phyloP scores from a whole-genome alignment of 164 flowering plant species.

The Stephania cephalantha region DNA sequence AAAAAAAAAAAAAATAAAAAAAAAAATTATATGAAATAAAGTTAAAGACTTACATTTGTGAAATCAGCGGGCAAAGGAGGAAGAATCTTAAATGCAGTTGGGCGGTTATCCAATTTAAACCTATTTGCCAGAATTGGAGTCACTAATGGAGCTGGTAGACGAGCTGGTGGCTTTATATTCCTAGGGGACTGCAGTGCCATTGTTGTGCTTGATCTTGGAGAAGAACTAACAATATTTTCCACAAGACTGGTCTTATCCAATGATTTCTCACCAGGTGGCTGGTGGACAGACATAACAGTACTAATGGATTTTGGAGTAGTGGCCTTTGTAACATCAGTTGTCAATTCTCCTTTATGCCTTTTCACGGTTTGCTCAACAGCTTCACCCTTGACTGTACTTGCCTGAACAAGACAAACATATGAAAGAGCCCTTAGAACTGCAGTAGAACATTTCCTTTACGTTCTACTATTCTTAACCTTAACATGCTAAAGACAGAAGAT shows the following conservation, averaged over 20 bases:
- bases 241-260: conserved; percentile 27
- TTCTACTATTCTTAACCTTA: background rate
- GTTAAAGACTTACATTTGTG: conserved; percentile 49
- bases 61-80: conserved; percentile 77
- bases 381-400: conserved; percentile 46
- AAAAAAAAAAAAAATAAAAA: background rate
- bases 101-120: conserved; percentile 84
- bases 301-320: conserved; percentile 28
- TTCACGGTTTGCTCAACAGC: conserved; percentile 40
- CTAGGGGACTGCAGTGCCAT: conserved; percentile 29
- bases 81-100: conserved; percentile 57
- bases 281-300: conserved; percentile 18
- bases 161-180: conserved; percentile 39
- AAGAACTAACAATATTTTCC: conserved; percentile 27
- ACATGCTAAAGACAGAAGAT: background rate
- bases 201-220: conserved; percentile 31
- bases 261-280: conserved; percentile 24
- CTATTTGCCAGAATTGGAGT: conserved; percentile 39
- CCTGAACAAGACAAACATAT: conserved; percentile 37
- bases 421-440: background rate
- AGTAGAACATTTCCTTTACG: background rate
- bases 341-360: conserved; percentile 38
- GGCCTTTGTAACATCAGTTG: conserved; percentile 24
- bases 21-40: background rate
- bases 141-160: conserved; percentile 31